Base-by-base conservation (phyloP, 1,139 yeast genomes). In the Pichia sp. region DNA sequence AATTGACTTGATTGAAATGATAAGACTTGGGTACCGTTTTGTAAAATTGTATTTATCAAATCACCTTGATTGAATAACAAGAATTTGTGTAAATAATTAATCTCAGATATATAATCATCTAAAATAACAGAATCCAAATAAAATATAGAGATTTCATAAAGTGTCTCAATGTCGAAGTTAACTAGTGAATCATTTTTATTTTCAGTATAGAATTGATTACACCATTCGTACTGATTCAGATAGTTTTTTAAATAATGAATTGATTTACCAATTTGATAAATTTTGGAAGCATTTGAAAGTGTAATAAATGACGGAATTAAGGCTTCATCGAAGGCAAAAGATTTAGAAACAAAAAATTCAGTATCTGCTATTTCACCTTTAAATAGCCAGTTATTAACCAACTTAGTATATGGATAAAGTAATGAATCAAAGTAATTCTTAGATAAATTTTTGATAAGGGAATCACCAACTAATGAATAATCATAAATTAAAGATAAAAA, bases 181-280 rank as follows among this genome's bases (percentile, higher is more conserved):
- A 18, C 8, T 38, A 53, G 38, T 28, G 43, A 49, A 14, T 51
- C 42, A 3, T 46, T 29, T 18, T 50, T 45, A 54, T 64, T 67
- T 51, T 70, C 69, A 42, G 61, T 62, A 16, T 73, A 65, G 53
- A 73, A 75, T 29, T 67, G 64, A 56, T 76, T 77, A 18, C 79
- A 73, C 85, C 87, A 85, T 36, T 73, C 75, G 28, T 76, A 67
- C 58, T 84, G 90, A 14, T 73, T 72, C 57, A 97, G 87, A 48
- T 80, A 79, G 38, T 73, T 73, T 46, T 82, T 79, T 45, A 93
- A 69, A 63, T 85, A 91, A 42, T 81, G 76, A n/a, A 85, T 71
- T 18, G 88, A 80, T 58, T 86, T 83, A 0, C 99, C 99, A 29
- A 87, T 82, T 53, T 88, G 87, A 59, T 77, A 85, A 11, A 87